These are phyloP conservation scores for Gigaspora rosea DNA, from an alignment of 192 early-diverging fungal genomes.

Conservation along the genomic window DNA sequence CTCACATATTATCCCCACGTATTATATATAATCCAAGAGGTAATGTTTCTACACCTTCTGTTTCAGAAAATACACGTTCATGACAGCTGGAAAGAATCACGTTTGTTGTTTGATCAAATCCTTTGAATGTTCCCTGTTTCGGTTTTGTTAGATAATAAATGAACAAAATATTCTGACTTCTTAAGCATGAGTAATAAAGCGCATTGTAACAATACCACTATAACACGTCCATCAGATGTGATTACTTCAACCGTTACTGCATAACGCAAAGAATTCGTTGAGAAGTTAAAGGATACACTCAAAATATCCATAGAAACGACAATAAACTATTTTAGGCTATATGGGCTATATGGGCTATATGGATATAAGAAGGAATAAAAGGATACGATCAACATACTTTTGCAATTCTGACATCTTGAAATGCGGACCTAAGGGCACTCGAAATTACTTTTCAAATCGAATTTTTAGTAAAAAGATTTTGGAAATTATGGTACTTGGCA, in stretches of 20 bases:
- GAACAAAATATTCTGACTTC: not conserved
- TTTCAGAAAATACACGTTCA: conserved; percentile 55
- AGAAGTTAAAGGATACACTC: not conserved
- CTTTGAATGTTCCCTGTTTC: conserved; percentile 54
- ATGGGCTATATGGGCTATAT: not conserved
- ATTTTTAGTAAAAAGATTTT: no score
- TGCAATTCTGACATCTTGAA: conserved; percentile 29
- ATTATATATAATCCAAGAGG: conserved; percentile 57
- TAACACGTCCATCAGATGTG: conserved; percentile 46
- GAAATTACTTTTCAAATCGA: no score
- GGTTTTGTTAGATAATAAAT: not conserved
- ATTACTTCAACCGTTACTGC: conserved; percentile 35
- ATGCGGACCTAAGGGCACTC: no score
- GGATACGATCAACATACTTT: conserved; percentile 33
- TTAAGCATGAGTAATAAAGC: not conserved
- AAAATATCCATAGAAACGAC: not conserved
- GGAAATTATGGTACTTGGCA: no score
- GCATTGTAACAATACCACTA: conserved; percentile 36
- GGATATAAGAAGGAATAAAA: not conserved
- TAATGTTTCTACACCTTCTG: conserved; percentile 49
- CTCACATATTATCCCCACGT: conserved; percentile 60
- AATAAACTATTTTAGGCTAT: not conserved
- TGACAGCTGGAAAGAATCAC: conserved; percentile 51
- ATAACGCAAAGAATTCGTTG: not conserved
- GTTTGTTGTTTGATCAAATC: conserved; percentile 58